These are phyloP conservation scores for Inosperma sp. DNA, from an alignment of 768 basidiomycete genomes.

Conservation along the genomic window DNA sequence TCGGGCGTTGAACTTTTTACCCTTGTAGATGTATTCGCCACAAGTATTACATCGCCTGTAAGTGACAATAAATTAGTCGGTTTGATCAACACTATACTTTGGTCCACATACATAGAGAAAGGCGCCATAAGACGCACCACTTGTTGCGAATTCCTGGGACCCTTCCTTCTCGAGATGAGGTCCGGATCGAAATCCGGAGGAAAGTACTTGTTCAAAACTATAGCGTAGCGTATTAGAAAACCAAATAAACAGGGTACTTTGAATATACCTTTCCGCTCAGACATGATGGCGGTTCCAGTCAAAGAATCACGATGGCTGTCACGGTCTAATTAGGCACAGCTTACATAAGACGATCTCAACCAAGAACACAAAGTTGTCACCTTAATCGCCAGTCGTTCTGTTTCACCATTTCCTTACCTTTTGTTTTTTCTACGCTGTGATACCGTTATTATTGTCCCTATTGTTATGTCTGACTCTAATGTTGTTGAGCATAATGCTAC, in stretches of 20 bases:
- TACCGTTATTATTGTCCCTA: constrained; percentile 4
- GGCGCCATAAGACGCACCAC: constrained; percentile 99
- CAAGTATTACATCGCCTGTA: constrained; percentile 88
- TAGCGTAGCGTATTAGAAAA: background rate
- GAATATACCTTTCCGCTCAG: constrained; percentile 73
- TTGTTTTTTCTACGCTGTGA: constrained; percentile 12
- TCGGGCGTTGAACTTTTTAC: constrained; percentile 98
- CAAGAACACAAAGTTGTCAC: constrained; percentile 15
- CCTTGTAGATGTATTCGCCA: constrained; percentile 98
- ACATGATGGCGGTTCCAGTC: constrained; percentile 47
- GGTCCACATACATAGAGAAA: constrained; percentile 77
- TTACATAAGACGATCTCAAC: constrained; percentile 26
- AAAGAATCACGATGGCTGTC: background rate
- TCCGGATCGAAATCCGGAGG: constrained; percentile 98
- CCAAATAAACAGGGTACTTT: background rate
- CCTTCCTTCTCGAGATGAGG: constrained; percentile 87
- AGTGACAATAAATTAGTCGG: constrained; percentile 4
- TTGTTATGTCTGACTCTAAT: constrained; percentile 9
- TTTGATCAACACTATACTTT: background rate
- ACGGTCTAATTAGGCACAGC: constrained; percentile 2
- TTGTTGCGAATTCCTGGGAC: constrained; percentile 92
- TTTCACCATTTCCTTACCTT: constrained; percentile 7
- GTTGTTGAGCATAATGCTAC: constrained; percentile 3
- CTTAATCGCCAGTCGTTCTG: constrained; percentile 19
- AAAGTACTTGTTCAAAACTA: constrained; percentile 93